phyloP scores from a whole-genome alignment of 192 early-diverging fungal genomes.

The Podila horticola region DNA sequence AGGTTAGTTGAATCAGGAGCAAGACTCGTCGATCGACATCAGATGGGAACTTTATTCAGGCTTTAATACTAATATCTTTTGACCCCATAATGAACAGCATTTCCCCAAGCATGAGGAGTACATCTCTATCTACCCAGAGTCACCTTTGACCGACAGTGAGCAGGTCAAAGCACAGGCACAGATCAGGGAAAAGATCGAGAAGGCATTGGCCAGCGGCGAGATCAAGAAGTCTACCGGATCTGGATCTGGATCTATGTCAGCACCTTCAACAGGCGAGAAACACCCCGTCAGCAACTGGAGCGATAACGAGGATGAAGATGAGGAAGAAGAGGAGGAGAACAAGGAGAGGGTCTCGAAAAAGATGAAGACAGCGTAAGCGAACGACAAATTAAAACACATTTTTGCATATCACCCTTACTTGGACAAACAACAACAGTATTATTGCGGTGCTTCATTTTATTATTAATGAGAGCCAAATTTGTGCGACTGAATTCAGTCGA shows the following conservation, averaged over 20 bases:
- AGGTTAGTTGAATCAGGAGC: conserved; percentile 13
- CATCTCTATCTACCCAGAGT: conserved; percentile 35
- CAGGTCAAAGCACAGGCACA: conserved; percentile 20
- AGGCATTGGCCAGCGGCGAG: conserved; percentile 29
- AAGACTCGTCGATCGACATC: not conserved
- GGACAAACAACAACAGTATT: not conserved
- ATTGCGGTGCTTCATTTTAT: too few species aligned
- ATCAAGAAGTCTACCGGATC: conserved; percentile 12
- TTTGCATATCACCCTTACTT: too few species aligned
- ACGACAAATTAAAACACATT: not conserved
- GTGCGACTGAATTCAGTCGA: too few species aligned
- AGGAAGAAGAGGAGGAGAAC: not conserved
- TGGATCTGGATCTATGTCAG: not conserved
- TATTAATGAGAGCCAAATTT: too few species aligned
- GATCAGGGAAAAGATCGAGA: conserved; percentile 27
- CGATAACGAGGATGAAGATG: conserved; percentile 13
- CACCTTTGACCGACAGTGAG: conserved; percentile 14
- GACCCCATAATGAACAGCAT: conserved; percentile 8
- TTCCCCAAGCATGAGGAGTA: conserved; percentile 38
- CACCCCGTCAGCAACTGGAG: conserved; percentile 45
- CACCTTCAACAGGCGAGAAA: conserved; percentile 10
- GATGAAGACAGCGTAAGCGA: conserved; percentile 2
- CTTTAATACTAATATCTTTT: not conserved
- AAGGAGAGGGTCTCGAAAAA: conserved; percentile 5
- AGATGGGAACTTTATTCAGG: not conserved